Evolutionary conservation across 768 basidiomycete genomes (phyloP), one percentile per base, ranked within the genome.

Genomic region (Lactarius pseudohatsudake): DNA sequence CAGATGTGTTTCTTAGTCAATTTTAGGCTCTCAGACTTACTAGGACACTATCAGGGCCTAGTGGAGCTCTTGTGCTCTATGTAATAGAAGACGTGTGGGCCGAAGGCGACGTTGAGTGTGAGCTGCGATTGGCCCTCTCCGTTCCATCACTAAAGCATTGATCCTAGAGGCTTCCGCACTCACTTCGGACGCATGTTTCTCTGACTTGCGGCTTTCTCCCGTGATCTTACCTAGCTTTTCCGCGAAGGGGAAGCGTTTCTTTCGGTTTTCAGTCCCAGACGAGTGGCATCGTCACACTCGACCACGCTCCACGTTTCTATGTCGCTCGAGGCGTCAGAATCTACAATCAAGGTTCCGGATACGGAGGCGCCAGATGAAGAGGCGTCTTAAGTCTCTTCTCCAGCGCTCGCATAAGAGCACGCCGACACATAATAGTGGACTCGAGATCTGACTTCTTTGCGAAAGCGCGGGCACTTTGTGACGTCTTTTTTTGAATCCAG

Each of bases 31-130:
- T 94, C 3, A 92, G 91, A 2, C 76, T 94, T 30, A 77, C 84
- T n/a, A 89, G 82, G 73, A 77, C 80, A 4, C 75, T 90, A 30
- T 85, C 88, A n/a, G 79, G 89, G 16, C 84, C 87, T 2, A 91
- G 91, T 55, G 86, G 85, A n/a, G 88, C 87, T 4, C 79, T 76
- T 41, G 69, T 96, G 62, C 87, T 90, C 63, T 94, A 94, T 77
- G 83, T 85, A 1, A 71, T 94, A 18, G 90, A 94, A 74, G 86
- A 90, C 72, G 81, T 85, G 2, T 88, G 9, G 85, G 70, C 75
- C 38, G 79, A 84, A 54, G 81, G 78, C n/a, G 75, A 78, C 30
- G 75, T 75, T 41, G 84, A 85, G 74, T 81, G 90, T 92, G 73
- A 72, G 86, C 69, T 34, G 26, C 54, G 59, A 7, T 9, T 34